phyloP scores from a whole-genome alignment of 495 filamentous ascomycete genomes.

The Aspergillus panamensis region DNA sequence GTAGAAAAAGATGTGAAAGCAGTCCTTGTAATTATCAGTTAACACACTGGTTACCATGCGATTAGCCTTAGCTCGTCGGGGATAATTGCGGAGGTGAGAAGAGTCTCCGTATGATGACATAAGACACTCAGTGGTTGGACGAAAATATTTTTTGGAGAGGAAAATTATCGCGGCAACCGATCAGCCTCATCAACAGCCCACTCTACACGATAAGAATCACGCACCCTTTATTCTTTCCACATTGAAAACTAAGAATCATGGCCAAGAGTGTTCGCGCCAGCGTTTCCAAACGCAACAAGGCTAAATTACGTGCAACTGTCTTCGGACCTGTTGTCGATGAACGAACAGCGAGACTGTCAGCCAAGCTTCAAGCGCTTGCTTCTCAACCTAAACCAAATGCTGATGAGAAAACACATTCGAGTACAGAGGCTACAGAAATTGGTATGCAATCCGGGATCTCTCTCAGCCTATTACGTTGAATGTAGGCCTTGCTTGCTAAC shows the following conservation, averaged over 20 bases:
- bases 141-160: background rate
- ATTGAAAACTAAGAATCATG: conserved; percentile 49
- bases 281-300: conserved; percentile 71
- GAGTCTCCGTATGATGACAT: conserved; percentile 39
- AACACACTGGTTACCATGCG: background rate
- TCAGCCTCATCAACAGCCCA: background rate
- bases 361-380: conserved; percentile 73
- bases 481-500: background rate
- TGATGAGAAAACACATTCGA: conserved; percentile 25
- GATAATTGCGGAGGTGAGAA: conserved; percentile 26
- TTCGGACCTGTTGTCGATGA: conserved; percentile 76
- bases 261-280: conserved; percentile 78
- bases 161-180: background rate
- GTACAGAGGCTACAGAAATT: conserved; percentile 17
- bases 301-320: conserved; percentile 67
- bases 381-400: conserved; percentile 53
- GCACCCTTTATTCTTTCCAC: background rate
- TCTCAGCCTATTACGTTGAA: background rate
- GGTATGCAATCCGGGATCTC: conserved; percentile 26
- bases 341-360: conserved; percentile 71
- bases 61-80: background rate
- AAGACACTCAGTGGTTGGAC: conserved; percentile 22
- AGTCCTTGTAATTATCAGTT: background rate
- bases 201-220: background rate
- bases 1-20: background rate